Evolutionary conservation across 2,329 filamentous ascomycete genomes (phyloP), one percentile per base, ranked within the genome.

Genomic region (Neopestalotiopsis sp.): DNA sequence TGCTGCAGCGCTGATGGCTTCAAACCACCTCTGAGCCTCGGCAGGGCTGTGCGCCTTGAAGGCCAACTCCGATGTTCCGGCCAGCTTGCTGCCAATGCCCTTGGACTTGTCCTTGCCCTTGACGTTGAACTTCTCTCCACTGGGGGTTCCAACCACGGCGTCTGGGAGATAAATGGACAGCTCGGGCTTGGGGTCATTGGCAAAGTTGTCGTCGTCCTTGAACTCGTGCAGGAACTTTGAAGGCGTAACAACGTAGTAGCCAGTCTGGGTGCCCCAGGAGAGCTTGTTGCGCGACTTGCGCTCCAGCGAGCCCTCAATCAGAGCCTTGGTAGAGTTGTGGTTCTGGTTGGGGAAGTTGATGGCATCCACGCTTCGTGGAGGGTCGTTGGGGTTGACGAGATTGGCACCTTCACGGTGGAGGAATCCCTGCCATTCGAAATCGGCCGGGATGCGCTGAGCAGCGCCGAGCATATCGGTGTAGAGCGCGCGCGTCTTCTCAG

Each of bases 381-480:
- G 87, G 1, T 91, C 88, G 69, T 90, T 89, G 4, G 94, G 92
- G 80, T 97, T 90, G 74, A 97, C 91, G 34, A 99, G 88, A 9
- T 91, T 84, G 71, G 90, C 86, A 71, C 86, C 84, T 78, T 92
- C 92, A 74, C 94, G 91, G 72, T 88, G 81, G 65, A 90, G 83
- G 83, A 99, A 99, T 74, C 91, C 91, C 70, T 91, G 90, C 95
- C 95, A 99, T 82, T 99, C 96, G 74, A 97, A 95, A 78, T 97
- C 92, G 6, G 88, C 86, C 0, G 94, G 91, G 61, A 99, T 90
- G 62, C 89, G 89, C 82, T 97, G 93, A 4, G 91, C 86, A 12
- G 89, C 91, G 70, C 86, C 88, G 38, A 96, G 87, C 81, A 98
- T 95, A 78, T 98, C 94, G 65, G 88, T 87, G 79, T 97, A 96